These are phyloP conservation scores for Filobasidium wieringae DNA, from an alignment of 768 basidiomycete genomes.

Conservation along the genomic window DNA sequence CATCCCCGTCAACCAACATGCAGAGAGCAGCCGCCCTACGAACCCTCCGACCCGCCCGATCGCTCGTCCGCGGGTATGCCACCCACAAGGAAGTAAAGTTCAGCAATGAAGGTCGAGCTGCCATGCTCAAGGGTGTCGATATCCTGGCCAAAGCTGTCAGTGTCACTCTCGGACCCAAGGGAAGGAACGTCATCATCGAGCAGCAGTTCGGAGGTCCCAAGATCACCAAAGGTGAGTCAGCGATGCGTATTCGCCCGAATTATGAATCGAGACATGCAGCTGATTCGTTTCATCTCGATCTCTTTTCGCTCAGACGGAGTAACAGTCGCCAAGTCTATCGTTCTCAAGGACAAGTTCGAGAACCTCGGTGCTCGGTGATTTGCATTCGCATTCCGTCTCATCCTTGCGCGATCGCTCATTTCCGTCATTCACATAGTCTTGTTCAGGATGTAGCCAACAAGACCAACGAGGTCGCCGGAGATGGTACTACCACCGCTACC, in stretches of 20 bases:
- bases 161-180: conserved; percentile 94
- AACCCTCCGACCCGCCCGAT: conserved; percentile 22
- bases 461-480: conserved; percentile 93
- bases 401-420: not conserved
- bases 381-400: not conserved
- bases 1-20: conserved; percentile 9
- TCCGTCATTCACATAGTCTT: conserved; percentile 46
- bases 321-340: conserved; percentile 88
- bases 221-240: conserved; percentile 75
- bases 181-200: conserved; percentile 97
- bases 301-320: conserved; percentile 63
- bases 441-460: conserved; percentile 92
- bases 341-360: conserved; percentile 94
- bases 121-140: conserved; percentile 91
- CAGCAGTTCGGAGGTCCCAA: conserved; percentile 51
- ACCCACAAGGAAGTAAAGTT: conserved; percentile 91
- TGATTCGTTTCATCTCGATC: not conserved
- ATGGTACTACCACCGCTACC: conserved; percentile 95
- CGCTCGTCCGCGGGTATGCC: conserved; percentile 27
- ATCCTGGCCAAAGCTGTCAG: conserved; percentile 92
- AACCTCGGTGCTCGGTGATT: conserved; percentile 91
- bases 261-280: not conserved
- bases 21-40: conserved; percentile 21
- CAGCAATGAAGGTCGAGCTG: conserved; percentile 84
- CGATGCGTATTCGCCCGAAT: not conserved